Percentiles rank a stretch among this genome's conserved stretches.
These are phyloP conservation scores for Pythium brachiatum DNA, from an alignment of 352 stramenopile species.

Conservation along the genomic window DNA sequence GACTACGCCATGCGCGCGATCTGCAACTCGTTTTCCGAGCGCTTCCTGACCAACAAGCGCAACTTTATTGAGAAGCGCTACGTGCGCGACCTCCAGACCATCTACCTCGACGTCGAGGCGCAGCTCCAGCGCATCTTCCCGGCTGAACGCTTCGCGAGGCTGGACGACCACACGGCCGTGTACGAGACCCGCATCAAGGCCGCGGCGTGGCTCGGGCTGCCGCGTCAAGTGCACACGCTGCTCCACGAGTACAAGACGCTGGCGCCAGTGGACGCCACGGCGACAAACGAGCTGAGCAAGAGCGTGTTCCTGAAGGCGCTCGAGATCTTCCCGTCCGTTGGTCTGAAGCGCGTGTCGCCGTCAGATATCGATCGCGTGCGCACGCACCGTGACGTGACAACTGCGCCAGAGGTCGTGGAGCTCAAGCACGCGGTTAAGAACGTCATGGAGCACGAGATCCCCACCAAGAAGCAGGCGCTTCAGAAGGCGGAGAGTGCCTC, in stretches of 20 bases:
- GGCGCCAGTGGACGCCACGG: constrained; percentile 11
- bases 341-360: constrained; percentile 4
- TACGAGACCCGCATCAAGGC: constrained; percentile 65
- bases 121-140: constrained; percentile 57
- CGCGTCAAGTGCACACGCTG: constrained; percentile 39
- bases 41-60: constrained; percentile 43
- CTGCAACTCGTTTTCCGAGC: constrained; percentile 56
- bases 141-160: constrained; percentile 31
- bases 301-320: constrained; percentile 26
- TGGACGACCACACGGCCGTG: constrained; percentile 48
- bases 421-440: constrained; percentile 10
- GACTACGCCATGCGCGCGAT: constrained; percentile 59
- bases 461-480: constrained; percentile 5
- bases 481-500: neutral
- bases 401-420: constrained; percentile 3
- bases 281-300: constrained; percentile 1
- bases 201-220: constrained; percentile 50
- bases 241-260: constrained; percentile 60
- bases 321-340: constrained; percentile 26
- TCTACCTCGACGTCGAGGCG: constrained; percentile 57
- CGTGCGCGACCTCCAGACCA: constrained; percentile 49
- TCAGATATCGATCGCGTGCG: constrained; percentile 9
- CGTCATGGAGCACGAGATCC: constrained; percentile 8
- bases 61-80: constrained; percentile 34
- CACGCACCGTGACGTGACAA: constrained; percentile 3